Conservation (phyloP, 371 early-diverging fungal species). For the Mucor velutinosus region DNA sequence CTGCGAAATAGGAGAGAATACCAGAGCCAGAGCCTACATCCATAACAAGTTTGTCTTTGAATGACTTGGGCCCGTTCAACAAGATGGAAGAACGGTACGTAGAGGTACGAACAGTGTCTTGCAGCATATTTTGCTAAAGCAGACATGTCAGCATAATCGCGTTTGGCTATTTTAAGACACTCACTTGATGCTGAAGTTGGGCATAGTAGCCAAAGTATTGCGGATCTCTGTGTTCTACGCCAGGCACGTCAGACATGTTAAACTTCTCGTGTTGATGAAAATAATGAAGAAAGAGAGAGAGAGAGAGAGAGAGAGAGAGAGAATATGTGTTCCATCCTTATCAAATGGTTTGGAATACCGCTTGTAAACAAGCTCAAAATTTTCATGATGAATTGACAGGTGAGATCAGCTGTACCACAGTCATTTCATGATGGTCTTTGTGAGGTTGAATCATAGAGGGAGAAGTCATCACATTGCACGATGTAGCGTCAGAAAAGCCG, state of each 20-base stretch:
- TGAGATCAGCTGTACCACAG: background rate
- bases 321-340: background rate
- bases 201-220: slow-evolving; percentile 95
- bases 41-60: slow-evolving; percentile 83
- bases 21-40: slow-evolving; percentile 97
- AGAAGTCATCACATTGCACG: background rate
- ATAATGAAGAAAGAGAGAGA: background rate
- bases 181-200: slow-evolving; percentile 94
- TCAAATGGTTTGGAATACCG: background rate
- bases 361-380: background rate
- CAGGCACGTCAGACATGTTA: slow-evolving; percentile 35
- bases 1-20: slow-evolving; percentile 94
- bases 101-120: slow-evolving; percentile 92
- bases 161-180: background rate
- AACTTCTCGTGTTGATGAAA: background rate
- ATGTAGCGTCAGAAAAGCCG: too few species aligned
- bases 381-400: background rate
- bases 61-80: slow-evolving; percentile 71
- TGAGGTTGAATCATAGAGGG: background rate
- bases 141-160: background rate
- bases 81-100: slow-evolving; percentile 92
- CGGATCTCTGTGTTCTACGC: slow-evolving; percentile 73
- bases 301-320: background rate
- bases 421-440: too few species aligned
- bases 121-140: slow-evolving; percentile 95